phyloP scores from a whole-genome alignment of 129 eudicot genomes.

The Calendula officinalis region DNA sequence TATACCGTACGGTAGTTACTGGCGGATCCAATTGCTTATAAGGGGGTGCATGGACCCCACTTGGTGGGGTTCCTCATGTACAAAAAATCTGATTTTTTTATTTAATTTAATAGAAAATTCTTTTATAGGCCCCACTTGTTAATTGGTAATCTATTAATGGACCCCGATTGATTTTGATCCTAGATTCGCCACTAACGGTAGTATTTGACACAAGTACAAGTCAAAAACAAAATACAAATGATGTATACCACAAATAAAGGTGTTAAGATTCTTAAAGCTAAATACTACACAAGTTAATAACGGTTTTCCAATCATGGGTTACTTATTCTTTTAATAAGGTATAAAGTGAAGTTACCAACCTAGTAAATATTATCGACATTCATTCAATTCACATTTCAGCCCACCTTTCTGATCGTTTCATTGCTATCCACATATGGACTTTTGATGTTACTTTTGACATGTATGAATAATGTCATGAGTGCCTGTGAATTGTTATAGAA shows the following conservation, averaged over 20 bases:
- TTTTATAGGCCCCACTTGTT: no score
- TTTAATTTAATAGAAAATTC: no score
- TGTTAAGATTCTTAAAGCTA: constrained; percentile 1
- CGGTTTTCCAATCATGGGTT: constrained; percentile 5
- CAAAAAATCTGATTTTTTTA: no score
- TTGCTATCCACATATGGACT: constrained; percentile 18
- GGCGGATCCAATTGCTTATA: no score
- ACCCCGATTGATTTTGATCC: no score
- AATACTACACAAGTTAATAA: constrained; percentile 8
- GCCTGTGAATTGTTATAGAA: neutral
- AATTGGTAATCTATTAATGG: no score
- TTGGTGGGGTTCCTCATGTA: no score
- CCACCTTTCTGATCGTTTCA: constrained; percentile 15
- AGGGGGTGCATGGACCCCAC: no score
- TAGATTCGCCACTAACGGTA: no score
- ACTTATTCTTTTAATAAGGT: constrained; percentile 9
- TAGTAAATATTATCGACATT: neutral
- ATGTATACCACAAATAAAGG: neutral
- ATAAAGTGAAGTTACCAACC: constrained; percentile 5
- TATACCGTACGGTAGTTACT: no score
- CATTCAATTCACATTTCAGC: constrained; percentile 13
- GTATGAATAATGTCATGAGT: constrained; percentile 6
- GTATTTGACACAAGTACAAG: neutral
- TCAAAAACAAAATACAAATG: neutral
- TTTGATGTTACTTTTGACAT: constrained; percentile 18